Base-by-base conservation (phyloP, 1,284 basidiomycete genomes). In the Heliocybe sulcata region DNA sequence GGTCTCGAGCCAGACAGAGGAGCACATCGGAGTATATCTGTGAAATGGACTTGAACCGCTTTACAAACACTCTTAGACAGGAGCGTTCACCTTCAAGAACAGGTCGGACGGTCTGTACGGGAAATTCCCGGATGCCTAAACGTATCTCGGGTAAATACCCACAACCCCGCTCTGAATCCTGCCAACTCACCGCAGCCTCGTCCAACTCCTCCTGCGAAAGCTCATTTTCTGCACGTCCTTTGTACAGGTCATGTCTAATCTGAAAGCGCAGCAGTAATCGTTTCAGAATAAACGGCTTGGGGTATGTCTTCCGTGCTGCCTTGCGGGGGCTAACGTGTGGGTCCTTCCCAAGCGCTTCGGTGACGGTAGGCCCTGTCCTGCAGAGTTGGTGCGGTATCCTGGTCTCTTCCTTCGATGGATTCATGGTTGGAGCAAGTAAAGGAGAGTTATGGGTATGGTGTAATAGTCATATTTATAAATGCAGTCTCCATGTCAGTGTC, bases 11-110 rank as follows among this genome's bases (percentile, higher is more conserved):
- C 0, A 83, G 64, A 12, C 76, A 76, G 16, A 75, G 74, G 51
- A 83, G 63, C 16, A 79, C 70, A 45, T 80, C 77, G 29, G 72
- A 66, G 62, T 80, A 82, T 59, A 83, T 78, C 77, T 81, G n/a
- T 54, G 35, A 14, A 25, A 14, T 11, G 22, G 35, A 2, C 33
- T 19, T 31, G 16, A 35, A 12, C 49, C 31, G 53, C 45, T 29
- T 45, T 57, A 27, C 16, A 38, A 31, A n/a, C 23, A 26, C 20
- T 12, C 12, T 50, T 35, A 49, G 45, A 31, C 35, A 38, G n/a
- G 12, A 20, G 51, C 22, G 54, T 67, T 19, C 55, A 71, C 75
- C 66, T 72, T 70, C 51, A 77, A 60, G 62, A 77, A 77, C 22
- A 77, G 60, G 52, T 76, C 69, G 51, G 69, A 72, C 11, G 75